phyloP scores from a whole-genome alignment of 2,329 filamentous ascomycete species.

The Alternaria burnsii region DNA sequence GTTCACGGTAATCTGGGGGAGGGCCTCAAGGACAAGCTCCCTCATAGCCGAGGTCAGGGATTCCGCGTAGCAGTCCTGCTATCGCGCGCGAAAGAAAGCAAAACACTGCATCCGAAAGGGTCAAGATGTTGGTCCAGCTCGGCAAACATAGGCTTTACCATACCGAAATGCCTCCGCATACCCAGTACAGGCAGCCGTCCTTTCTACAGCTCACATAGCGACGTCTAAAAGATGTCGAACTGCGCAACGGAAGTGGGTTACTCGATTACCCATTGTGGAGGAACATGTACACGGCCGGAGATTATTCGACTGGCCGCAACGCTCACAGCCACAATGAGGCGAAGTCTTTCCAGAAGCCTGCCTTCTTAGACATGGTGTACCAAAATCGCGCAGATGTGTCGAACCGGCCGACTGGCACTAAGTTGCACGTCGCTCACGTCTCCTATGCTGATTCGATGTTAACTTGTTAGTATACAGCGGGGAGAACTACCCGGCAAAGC shows the following conservation, averaged over 20 bases:
- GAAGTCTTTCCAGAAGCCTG: slow-evolving; percentile 27
- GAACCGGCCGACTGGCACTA: slow-evolving; percentile 20
- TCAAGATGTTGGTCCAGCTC: slow-evolving; percentile 15
- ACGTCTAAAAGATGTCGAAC: not conserved
- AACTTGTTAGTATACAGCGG: slow-evolving; percentile 10
- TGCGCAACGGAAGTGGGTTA: not conserved
- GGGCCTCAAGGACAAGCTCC: slow-evolving; percentile 7
- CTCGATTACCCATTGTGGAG: not conserved
- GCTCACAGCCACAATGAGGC: slow-evolving; percentile 27
- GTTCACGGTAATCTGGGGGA: slow-evolving; percentile 8
- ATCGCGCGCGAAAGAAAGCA: not conserved
- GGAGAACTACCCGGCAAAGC: slow-evolving; percentile 14
- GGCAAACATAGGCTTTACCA: slow-evolving; percentile 22
- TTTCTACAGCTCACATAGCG: not conserved
- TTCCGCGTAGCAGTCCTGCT: not conserved
- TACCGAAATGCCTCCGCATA: not conserved
- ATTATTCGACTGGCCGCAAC: slow-evolving; percentile 14
- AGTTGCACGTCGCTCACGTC: slow-evolving; percentile 15
- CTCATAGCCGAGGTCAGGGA: slow-evolving; percentile 16
- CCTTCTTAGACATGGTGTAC: slow-evolving; percentile 15
- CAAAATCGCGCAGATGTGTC: slow-evolving; percentile 19
- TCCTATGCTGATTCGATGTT: slow-evolving; percentile 23
- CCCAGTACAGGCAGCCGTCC: slow-evolving; percentile 2
- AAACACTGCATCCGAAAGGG: not conserved
- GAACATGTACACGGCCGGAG: slow-evolving; percentile 1